These are phyloP conservation scores for Picea sitchensis DNA, from an alignment of 75 land plant species.

Conservation along the genomic window DNA sequence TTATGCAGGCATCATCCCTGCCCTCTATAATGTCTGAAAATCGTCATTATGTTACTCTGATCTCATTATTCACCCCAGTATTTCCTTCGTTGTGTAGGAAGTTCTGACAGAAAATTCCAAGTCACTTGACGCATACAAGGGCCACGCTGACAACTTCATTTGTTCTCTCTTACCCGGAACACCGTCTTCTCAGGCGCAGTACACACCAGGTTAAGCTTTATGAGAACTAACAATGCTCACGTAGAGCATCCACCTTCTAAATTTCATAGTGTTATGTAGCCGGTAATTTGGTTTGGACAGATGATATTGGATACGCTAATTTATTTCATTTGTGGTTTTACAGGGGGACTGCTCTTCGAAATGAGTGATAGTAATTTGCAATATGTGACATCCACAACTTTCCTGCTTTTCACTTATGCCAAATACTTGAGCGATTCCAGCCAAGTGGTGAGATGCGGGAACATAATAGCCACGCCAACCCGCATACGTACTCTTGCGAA, in stretches of 20 bases:
- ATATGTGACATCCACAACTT: slow-evolving; percentile 70
- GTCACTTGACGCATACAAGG: slow-evolving; percentile 6
- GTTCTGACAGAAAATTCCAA: slow-evolving; percentile 21
- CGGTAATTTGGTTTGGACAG: too few relatives aligned
- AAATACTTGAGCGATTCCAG: slow-evolving; percentile 54
- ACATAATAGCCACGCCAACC: slow-evolving; percentile 23
- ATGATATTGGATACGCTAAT: not conserved
- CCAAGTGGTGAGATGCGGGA: slow-evolving; percentile 37
- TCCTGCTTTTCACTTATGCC: slow-evolving; percentile 62
- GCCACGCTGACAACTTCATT: slow-evolving; percentile 56
- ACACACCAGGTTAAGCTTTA: slow-evolving; percentile 50
- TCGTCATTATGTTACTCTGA: too few relatives aligned
- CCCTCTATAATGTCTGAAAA: not conserved
- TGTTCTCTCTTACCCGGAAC: slow-evolving; percentile 60
- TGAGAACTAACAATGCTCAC: not conserved
- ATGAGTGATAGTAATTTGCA: slow-evolving; percentile 59
- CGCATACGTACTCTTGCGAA: slow-evolving; percentile 35
- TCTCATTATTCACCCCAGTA: too few relatives aligned
- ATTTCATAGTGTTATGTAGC: too few relatives aligned
- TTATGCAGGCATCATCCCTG: not conserved
- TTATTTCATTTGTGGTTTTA: not conserved
- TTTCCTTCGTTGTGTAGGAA: slow-evolving; percentile 11
- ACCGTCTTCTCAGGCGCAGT: slow-evolving; percentile 29
- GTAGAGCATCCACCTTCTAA: too few relatives aligned
- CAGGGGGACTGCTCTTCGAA: slow-evolving; percentile 82